Evolutionary conservation across 2,329 filamentous ascomycete genomes (phyloP), one percentile per base, ranked within the genome.

Genomic region (Cordyceps javanica): DNA sequence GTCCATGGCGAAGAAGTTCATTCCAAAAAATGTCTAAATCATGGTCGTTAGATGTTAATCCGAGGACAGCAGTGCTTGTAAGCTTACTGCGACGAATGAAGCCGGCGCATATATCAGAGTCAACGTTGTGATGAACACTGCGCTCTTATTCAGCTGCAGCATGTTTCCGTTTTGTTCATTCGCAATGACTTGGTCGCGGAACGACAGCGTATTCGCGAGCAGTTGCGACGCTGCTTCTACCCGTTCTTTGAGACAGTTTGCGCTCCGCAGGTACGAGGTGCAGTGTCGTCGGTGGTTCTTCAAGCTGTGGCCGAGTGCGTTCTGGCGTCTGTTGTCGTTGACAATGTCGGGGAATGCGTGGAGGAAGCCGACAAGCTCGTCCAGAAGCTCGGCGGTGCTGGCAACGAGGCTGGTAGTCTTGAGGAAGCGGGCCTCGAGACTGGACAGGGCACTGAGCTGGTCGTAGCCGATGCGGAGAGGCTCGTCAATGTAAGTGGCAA

Each of bases 1-100:
- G 34, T 73, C 67, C 59, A 71, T 62, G 23, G 66, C 66, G 48
- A 74, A 74, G 52, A 74, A 71, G 61, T 73, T 74, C 72, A 74
- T 74, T 2, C 72, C 72, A 55, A 75, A 72, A 45, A 75, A 68
- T 1, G 72, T 70, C 69, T 70, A 30, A 23, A 3, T 50, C 21
- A 6, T n/a, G 10, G 30, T 6, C 28, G 23, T 41, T 52, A 52
- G 49, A 23, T 16, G 8, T 3, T 10, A 14, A 13, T 3, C 16
- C 21, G 26, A 26, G 19, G 14, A 5, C 7, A 6, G 3, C 26
- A 46, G 5, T 50, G 19, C 14, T 3, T 23, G 21, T 8, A 32
- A 25, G 66, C 68, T 64, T 63, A 73, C 71, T 7, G 68, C 69
- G 3, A 71, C 66, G 55, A 73, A 73, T 3, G 71, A 72, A 6